A percentile compares a stretch with the other conserved stretches of the same genome.
Evolutionary conservation across 148 eudicot species (phyloP).

Genomic region (Amaranthus hypochondriacus): DNA sequence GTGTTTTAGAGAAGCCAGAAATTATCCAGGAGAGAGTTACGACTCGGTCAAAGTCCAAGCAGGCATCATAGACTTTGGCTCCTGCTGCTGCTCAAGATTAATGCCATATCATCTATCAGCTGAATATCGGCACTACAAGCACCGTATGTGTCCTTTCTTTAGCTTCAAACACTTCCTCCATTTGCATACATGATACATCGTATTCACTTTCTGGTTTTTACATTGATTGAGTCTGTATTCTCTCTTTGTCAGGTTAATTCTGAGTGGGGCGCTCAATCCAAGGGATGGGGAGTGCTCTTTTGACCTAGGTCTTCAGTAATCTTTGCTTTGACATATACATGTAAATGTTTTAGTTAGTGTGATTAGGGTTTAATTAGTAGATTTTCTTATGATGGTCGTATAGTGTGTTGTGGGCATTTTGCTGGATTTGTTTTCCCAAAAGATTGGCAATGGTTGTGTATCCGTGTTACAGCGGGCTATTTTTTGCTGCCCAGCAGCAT

Average conservation of each 20-base stretch:
- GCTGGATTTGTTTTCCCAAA: not conserved
- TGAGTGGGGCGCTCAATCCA: constrained; percentile 6
- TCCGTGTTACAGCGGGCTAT: not conserved
- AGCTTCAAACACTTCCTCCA: not conserved
- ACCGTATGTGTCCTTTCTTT: not conserved
- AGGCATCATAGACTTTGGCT: constrained; percentile 6
- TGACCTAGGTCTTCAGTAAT: constrained; percentile 1
- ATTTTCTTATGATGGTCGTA: constrained; percentile 10
- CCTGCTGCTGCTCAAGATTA: not conserved
- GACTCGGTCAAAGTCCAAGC: constrained; percentile 21
- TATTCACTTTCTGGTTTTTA: not conserved
- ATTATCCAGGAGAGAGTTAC: constrained; percentile 1
- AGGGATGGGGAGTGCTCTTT: constrained; percentile 1
- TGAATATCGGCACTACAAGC: not conserved
- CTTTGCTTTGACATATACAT: constrained; percentile 12
- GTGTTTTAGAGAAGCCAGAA: constrained; percentile 19
- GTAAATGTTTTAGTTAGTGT: constrained; percentile 26
- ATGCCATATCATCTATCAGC: not conserved
- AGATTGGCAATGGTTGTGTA: not conserved
- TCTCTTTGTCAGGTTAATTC: constrained; percentile 13
- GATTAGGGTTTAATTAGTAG: constrained; percentile 16
- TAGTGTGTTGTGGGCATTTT: not conserved
- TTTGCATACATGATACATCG: not conserved
- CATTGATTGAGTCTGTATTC: not conserved
- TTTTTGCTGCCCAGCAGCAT: constrained; percentile 1